Evolutionary conservation across 2,329 filamentous ascomycete species (phyloP), one percentile per base, ranked within the genome.

Genomic region (Hypoxylon sp.): DNA sequence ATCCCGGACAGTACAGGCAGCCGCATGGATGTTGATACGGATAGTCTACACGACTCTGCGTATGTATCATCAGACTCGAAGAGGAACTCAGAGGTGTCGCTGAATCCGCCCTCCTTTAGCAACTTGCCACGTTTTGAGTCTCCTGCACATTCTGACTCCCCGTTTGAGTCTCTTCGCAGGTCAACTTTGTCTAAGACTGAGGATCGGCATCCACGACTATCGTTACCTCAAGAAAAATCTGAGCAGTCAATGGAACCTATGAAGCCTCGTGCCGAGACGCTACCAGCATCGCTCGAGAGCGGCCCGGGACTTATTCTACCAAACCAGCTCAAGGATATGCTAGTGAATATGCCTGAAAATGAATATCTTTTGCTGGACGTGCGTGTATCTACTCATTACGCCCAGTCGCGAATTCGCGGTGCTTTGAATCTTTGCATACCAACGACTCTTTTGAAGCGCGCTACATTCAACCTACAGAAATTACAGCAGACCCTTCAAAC

Each of bases 361-460:
- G 81, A 83, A 0, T 72, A 93, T 0, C 82, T 99, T 33, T 78
- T 98, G 1, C 83, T 99, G 3, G 96, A 99, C 78, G 87, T 98
- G 22, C 89, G 96, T 42, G 94, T 97, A 0, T 93, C 91, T 29
- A 94, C 94, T 19, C 93, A 95, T 72, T 98, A 92, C 76, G 87
- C 90, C 0, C 85, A 88, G 50, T 90, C 92, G 22, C 89, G 92
- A 31, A 92, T 98, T 60, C 83, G 85, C 54, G 91, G 91, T n/a
- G 93, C 95, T 0, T 82, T 99, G 33, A 98, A 97, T 77, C 84
- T 99, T 4, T 98, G 96, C 77, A 97, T 98, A 67, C 96, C 96
- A 0, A 98, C 96, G 0, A 98, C 95, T 0, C 83, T 99, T 13
- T 82, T 99, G 17, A 98, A 98, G 80, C 87, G 96, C 54, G 91